phyloP scores from a whole-genome alignment of 1,284 basidiomycete genomes.

The Malassezia equina region DNA sequence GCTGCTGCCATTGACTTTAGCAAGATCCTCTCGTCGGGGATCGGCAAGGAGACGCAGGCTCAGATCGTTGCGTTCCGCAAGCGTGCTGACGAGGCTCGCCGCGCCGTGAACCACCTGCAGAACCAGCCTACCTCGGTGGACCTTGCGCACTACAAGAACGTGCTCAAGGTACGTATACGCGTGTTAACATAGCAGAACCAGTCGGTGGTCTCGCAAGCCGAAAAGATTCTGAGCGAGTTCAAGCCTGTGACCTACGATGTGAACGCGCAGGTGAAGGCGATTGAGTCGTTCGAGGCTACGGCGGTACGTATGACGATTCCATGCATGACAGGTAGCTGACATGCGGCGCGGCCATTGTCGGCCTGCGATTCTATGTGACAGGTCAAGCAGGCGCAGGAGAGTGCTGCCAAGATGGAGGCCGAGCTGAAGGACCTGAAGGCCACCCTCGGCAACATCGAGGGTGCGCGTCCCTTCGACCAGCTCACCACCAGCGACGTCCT shows the following conservation, averaged over 20 bases:
- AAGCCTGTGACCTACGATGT: conserved; percentile 97
- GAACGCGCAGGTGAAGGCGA: conserved; percentile 78
- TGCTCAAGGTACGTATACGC: conserved; percentile 52
- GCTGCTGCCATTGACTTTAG: conserved; percentile 36
- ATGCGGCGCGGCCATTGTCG: background rate
- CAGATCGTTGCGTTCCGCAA: conserved; percentile 91
- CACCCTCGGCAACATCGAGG: conserved; percentile 93
- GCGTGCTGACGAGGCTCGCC: conserved; percentile 78
- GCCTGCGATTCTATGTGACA: conserved; percentile 44
- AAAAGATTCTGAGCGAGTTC: conserved; percentile 79
- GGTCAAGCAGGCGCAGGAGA: conserved; percentile 84
- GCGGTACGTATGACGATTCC: conserved; percentile 57
- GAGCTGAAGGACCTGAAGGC: conserved; percentile 86
- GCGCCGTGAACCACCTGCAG: conserved; percentile 61
- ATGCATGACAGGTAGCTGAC: background rate
- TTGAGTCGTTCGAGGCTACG: conserved; percentile 92
- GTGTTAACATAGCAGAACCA: conserved; percentile 61
- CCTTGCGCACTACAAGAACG: conserved; percentile 76
- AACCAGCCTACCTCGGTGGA: conserved; percentile 70
- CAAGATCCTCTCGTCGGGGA: conserved; percentile 39
- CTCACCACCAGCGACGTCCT: conserved; percentile 86
- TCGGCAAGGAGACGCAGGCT: conserved; percentile 46
- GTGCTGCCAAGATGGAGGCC: conserved; percentile 77
- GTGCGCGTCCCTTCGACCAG: conserved; percentile 93
- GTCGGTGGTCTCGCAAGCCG: conserved; percentile 78